Percentiles rank a stretch among this genome's conserved stretches.
phyloP scores from a whole-genome alignment of 495 filamentous ascomycete species.

The Paragyromitra xinjiangensis region DNA sequence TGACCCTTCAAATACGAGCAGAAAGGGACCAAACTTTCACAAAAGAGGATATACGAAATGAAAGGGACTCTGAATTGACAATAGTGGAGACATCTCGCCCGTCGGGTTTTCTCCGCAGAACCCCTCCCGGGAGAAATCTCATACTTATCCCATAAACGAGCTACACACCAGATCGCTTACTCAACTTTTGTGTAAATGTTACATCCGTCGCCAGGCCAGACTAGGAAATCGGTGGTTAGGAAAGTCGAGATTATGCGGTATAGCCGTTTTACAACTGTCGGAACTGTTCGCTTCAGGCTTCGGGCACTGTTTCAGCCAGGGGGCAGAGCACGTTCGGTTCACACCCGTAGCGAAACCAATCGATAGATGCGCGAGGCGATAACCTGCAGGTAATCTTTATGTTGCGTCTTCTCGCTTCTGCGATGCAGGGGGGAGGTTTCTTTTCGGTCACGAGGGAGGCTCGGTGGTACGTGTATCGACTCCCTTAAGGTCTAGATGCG shows the following conservation, averaged over 20 bases:
- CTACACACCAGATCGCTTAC: background rate
- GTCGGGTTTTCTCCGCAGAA: slow-evolving; percentile 9
- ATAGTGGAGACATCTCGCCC: slow-evolving; percentile 18
- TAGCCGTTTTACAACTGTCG: slow-evolving; percentile 26
- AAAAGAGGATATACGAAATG: slow-evolving; percentile 30
- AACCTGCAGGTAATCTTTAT: slow-evolving; percentile 17
- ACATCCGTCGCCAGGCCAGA: background rate
- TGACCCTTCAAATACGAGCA: slow-evolving; percentile 7
- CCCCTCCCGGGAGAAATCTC: background rate
- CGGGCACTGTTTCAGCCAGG: slow-evolving; percentile 20
- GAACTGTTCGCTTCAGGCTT: slow-evolving; percentile 25
- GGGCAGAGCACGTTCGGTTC: slow-evolving; percentile 15
- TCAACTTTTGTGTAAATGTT: background rate
- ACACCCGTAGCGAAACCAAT: slow-evolving; percentile 21
- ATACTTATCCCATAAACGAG: slow-evolving; percentile 16
- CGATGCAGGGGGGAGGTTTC: slow-evolving; percentile 16
- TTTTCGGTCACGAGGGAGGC: slow-evolving; percentile 17
- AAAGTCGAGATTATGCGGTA: background rate
- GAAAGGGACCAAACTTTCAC: background rate
- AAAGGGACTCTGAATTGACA: slow-evolving; percentile 11
- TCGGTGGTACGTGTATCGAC: slow-evolving; percentile 8
- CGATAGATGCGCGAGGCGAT: background rate
- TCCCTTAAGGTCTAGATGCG: background rate
- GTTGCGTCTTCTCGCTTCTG: slow-evolving; percentile 24
- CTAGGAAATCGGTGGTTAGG: background rate